Base-by-base conservation (phyloP, 257 asterid species). In the Paulownia fortunei region DNA sequence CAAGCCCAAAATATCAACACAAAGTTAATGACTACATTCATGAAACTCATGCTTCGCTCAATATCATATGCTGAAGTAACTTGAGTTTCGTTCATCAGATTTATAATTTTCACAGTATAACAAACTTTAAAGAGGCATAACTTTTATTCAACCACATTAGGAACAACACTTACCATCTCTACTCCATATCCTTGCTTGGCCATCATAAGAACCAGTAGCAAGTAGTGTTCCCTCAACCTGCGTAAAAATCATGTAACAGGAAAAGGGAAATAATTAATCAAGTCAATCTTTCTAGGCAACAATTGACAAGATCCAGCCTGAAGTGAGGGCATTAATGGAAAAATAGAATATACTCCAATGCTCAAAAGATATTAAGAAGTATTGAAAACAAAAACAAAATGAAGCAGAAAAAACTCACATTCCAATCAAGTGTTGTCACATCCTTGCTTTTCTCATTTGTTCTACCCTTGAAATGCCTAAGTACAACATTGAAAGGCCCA, bases 401-500 rank as follows among this genome's bases (percentile, higher is more conserved):
- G 10, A 51, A 37, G 51, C 52, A 10, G 10, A 18, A 36, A 76
- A 56, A 63, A 56, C 97, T 83, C 84, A 95, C 99, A 73, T 95
- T 95, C 99, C 99, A 95, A 85, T 95, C 98, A 74, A 95, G 98
- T n/a, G 99, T 93, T 11, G 98, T 95, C 73, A 95, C 99, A 74
- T 95, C 99, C 88, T 89, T 95, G 93, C 96, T 89, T 87, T 95
- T 95, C 84, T 95, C 99, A 79, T 95, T 93, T 74, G 92, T 86
- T 80, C 92, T 90, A 80, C 91, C 94, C 87, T 95, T 95, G 82
- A 88, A 93, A 85, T 95, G 99, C 84, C 92, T 88, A 78, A 95
- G 86, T 30, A 93, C 92, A 76, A 86, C 97, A 81, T 84, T 84
- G 71, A 70, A 63, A 79, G 93, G 87, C 70, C 90, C 94, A 82